These are phyloP conservation scores for Blastomyces parvus DNA, from an alignment of 2,329 filamentous ascomycete genomes.

Conservation along the genomic window DNA sequence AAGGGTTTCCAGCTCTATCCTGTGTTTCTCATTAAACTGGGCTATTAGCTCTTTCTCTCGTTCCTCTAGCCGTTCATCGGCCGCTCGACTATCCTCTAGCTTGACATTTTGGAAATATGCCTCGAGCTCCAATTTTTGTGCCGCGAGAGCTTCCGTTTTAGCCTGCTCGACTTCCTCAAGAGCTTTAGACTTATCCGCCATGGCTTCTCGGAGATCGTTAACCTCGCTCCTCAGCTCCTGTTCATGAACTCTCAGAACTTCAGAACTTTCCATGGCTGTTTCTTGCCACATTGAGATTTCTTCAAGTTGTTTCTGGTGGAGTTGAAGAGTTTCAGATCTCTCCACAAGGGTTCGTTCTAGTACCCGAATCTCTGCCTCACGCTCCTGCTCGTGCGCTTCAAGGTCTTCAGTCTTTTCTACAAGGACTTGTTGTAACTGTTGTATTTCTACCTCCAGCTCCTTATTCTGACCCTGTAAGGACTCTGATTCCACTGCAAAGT, in stretches of 20 bases:
- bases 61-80: neutral
- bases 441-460: neutral
- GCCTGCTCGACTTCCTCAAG: neutral
- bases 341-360: neutral
- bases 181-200: neutral
- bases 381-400: neutral
- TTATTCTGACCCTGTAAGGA: neutral
- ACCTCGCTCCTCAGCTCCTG: neutral
- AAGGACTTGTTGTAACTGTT: neutral
- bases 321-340: neutral
- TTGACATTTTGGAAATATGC: neutral
- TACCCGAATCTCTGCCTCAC: neutral
- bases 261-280: neutral
- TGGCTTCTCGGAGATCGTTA: neutral
- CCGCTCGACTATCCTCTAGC: neutral
- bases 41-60: neutral
- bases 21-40: constrained; percentile 1
- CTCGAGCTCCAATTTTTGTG: neutral
- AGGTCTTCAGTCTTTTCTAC: neutral
- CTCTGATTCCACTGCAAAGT: neutral
- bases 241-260: neutral
- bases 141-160: neutral
- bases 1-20: neutral
- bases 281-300: neutral
- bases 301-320: neutral